phyloP scores from a whole-genome alignment of 2,329 filamentous ascomycete species.

The Gnomoniopsis smithogilvyi region DNA sequence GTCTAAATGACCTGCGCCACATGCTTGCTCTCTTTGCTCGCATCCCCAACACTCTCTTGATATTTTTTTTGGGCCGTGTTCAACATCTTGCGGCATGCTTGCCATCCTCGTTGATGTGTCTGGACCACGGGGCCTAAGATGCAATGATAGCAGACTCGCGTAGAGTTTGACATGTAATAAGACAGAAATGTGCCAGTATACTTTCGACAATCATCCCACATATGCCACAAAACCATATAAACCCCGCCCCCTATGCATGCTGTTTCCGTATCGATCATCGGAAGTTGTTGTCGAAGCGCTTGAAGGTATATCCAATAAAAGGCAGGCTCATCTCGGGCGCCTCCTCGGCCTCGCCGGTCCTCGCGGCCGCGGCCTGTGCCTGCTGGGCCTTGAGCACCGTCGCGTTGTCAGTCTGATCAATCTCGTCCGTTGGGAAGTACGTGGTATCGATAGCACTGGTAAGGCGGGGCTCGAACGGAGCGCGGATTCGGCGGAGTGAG shows the following conservation, averaged over 20 bases:
- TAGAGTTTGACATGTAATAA: background rate
- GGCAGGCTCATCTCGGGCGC: constrained; percentile 93
- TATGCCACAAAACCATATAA: too few relatives aligned
- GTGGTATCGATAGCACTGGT: constrained; percentile 93
- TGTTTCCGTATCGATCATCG: constrained; percentile 35
- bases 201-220: background rate
- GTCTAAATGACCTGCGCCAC: background rate
- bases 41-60: background rate
- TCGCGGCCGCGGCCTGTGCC: constrained; percentile 44
- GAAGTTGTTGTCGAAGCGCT: constrained; percentile 81
- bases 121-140: background rate
- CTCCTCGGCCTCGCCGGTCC: constrained; percentile 56
- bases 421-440: constrained; percentile 98
- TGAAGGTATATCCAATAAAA: constrained; percentile 96
- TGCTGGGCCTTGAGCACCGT: constrained; percentile 83
- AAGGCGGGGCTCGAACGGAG: constrained; percentile 92
- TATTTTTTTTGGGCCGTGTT: background rate
- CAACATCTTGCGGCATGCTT: background rate
- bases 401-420: constrained; percentile 92
- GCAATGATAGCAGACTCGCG: background rate
- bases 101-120: background rate
- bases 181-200: background rate
- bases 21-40: background rate
- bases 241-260: background rate
- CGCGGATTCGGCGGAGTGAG: constrained; percentile 84